A percentile compares a stretch with the other conserved stretches of the same genome.
Conservation (phyloP, 2,329 filamentous ascomycete species). For the Phialophora expanda region DNA sequence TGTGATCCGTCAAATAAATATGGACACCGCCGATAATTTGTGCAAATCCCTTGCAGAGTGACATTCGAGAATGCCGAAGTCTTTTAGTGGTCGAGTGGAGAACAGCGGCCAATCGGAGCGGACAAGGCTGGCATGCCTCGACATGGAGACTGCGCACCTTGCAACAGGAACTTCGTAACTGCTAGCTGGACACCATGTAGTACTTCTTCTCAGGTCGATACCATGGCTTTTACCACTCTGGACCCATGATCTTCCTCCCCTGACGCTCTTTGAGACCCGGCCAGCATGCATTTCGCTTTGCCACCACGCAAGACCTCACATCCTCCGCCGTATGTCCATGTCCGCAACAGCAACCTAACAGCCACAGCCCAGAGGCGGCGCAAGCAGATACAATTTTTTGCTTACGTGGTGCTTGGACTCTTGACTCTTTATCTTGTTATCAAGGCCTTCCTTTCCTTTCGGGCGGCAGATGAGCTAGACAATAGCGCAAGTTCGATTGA, state of each 20-base stretch:
- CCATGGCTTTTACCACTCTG: background rate
- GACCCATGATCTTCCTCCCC: background rate
- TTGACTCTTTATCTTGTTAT: conserved; percentile 67
- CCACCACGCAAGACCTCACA: conserved; percentile 83
- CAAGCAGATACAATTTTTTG: conserved; percentile 66
- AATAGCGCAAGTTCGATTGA: conserved; percentile 45
- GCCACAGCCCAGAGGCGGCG: conserved; percentile 55
- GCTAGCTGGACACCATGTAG: background rate
- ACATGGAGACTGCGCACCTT: background rate
- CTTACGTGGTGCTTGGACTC: conserved; percentile 60
- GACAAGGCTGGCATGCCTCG: background rate
- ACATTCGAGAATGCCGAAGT: background rate
- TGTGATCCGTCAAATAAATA: background rate
- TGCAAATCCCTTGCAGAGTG: background rate
- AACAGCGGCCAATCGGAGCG: background rate
- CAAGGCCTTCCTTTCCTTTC: conserved; percentile 49
- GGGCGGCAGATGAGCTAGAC: conserved; percentile 39
- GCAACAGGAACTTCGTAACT: background rate
- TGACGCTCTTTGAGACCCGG: background rate
- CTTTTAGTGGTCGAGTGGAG: background rate
- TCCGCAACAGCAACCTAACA: conserved; percentile 49
- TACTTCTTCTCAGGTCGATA: background rate
- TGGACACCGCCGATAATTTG: background rate
- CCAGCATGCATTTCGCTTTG: conserved; percentile 84
- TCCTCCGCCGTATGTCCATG: conserved; percentile 72